Conservation (phyloP, 768 basidiomycete genomes). For the Cyclocybe cylindracea region DNA sequence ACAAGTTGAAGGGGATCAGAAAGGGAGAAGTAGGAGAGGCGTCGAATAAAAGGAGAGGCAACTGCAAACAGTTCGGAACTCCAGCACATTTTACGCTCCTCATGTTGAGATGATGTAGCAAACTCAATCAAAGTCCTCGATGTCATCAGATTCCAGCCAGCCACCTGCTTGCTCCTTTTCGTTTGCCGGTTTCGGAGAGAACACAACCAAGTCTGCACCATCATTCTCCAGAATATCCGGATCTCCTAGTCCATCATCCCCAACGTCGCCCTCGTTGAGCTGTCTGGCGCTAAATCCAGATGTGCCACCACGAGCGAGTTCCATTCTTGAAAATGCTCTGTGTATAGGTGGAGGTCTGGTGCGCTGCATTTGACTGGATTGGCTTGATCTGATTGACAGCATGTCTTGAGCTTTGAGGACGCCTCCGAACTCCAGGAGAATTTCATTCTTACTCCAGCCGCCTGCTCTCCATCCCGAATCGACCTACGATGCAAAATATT, state of each 20-base stretch:
- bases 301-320: constrained; percentile 40
- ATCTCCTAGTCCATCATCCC: constrained; percentile 16
- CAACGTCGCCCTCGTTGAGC: constrained; percentile 34
- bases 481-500: constrained; percentile 14
- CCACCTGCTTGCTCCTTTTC: constrained; percentile 31
- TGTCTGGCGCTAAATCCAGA: constrained; percentile 26
- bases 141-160: constrained; percentile 63
- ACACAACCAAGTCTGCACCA: constrained; percentile 15
- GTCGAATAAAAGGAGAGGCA: too few relatives aligned
- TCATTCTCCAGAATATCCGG: constrained; percentile 20
- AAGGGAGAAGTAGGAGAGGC: too few relatives aligned
- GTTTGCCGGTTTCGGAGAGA: constrained; percentile 2
- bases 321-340: constrained; percentile 50
- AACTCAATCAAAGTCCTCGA: constrained; percentile 46
- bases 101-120: background rate
- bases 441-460: constrained; percentile 52
- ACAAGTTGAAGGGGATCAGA: too few relatives aligned
- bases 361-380: background rate
- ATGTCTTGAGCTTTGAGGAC: constrained; percentile 51
- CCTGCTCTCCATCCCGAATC: constrained; percentile 28
- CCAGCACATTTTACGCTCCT: background rate
- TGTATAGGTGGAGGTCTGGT: constrained; percentile 15
- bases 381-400: background rate
- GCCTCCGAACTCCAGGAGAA: constrained; percentile 60
- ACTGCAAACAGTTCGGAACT: too few relatives aligned